Conservation (phyloP, 2,329 filamentous ascomycete genomes). For the Nemania diffusa region DNA sequence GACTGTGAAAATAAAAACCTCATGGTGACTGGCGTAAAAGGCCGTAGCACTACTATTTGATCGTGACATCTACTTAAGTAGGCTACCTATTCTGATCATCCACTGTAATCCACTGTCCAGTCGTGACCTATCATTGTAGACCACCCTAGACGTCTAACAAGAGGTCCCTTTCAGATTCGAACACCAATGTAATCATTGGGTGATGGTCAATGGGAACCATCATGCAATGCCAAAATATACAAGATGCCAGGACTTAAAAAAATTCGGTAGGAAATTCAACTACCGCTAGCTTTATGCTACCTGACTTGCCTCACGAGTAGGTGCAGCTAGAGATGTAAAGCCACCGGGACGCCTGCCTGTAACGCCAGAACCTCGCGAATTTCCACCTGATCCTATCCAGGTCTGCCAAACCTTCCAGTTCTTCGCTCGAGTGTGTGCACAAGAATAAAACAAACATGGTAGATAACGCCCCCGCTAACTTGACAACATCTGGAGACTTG, state of each 20-base stretch:
- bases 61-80: too few species aligned
- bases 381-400: conserved; percentile 26
- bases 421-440: conserved; percentile 24
- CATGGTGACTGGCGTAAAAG: neutral
- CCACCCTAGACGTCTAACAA: neutral
- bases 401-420: conserved; percentile 19
- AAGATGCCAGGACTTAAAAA: conserved; percentile 1
- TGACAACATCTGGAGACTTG: conserved; percentile 4
- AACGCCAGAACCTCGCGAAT: conserved; percentile 31
- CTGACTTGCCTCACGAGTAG: conserved; percentile 4
- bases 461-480: conserved; percentile 24
- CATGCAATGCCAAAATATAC: conserved; percentile 4
- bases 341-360: conserved; percentile 25
- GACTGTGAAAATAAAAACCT: neutral
- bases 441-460: conserved; percentile 24
- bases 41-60: neutral
- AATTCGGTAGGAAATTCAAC: conserved; percentile 18
- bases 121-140: neutral
- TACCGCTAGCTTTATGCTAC: conserved; percentile 19
- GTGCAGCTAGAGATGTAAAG: conserved; percentile 11
- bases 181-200: neutral
- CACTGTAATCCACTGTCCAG: neutral
- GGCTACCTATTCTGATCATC: too few species aligned
- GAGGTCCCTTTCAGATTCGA: neutral
- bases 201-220: neutral